These are phyloP conservation scores for Gyromitra esculenta DNA, from an alignment of 2,329 filamentous ascomycete species.

Conservation along the genomic window DNA sequence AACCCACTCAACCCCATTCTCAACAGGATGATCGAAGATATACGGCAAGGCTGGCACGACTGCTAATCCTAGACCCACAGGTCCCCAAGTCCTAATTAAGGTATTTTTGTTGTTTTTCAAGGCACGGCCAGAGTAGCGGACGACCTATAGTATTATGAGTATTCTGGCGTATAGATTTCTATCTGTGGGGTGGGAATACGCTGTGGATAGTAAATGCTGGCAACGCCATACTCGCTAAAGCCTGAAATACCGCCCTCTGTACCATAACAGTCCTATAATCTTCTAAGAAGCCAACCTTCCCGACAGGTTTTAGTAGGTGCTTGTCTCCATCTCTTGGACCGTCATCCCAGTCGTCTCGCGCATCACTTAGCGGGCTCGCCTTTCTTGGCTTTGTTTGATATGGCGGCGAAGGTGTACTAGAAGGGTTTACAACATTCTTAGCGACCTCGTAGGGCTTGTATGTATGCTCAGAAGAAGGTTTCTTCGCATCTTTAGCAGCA, in stretches of 20 bases:
- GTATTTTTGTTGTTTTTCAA: conserved; percentile 83
- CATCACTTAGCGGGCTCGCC: conserved; percentile 39
- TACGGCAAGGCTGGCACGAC: conserved; percentile 84
- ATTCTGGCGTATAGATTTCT: not conserved
- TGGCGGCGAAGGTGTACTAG: conserved; percentile 15
- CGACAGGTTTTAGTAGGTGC: conserved; percentile 51
- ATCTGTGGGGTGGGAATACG: conserved; percentile 1
- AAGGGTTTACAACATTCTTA: conserved; percentile 13
- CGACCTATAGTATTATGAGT: conserved; percentile 63
- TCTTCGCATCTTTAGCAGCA: not conserved
- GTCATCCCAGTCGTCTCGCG: conserved; percentile 17
- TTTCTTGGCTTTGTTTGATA: conserved; percentile 40
- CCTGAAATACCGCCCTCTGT: conserved; percentile 88
- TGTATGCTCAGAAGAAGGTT: conserved; percentile 1
- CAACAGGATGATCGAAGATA: conserved; percentile 91
- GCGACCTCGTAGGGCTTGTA: conserved; percentile 22
- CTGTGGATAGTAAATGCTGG: conserved; percentile 92
- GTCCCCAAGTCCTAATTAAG: conserved; percentile 81
- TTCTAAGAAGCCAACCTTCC: conserved; percentile 76
- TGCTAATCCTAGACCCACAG: conserved; percentile 82
- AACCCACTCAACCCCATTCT: conserved; percentile 86
- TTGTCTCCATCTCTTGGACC: not conserved
- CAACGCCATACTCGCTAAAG: conserved; percentile 87
- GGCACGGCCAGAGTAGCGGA: conserved; percentile 86
- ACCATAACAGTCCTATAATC: conserved; percentile 92